Conservation (phyloP, 1,284 basidiomycete species). For the Marasmius sp. region DNA sequence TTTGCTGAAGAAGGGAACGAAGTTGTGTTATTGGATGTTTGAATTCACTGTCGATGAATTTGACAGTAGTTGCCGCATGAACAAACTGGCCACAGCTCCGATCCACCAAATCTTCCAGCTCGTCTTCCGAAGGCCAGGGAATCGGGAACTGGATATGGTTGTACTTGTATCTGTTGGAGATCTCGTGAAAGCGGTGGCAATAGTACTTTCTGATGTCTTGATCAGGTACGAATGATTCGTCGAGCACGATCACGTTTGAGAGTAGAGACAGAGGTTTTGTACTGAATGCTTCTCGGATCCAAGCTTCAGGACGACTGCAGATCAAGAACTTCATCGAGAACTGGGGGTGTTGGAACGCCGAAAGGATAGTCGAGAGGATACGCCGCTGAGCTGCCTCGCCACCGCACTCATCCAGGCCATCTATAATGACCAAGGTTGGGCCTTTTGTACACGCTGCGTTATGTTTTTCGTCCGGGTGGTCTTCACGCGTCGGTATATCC, state of each 20-base stretch:
- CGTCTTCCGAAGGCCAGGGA: conserved; percentile 18
- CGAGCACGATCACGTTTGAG: neutral
- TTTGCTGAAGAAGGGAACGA: conserved; percentile 14
- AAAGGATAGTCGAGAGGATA: neutral
- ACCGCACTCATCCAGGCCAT: neutral
- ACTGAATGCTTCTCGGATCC: conserved; percentile 17
- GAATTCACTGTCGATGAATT: conserved; percentile 21
- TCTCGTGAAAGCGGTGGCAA: neutral
- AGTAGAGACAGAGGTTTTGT: neutral
- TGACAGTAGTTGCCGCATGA: conserved; percentile 25
- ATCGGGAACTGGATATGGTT: neutral
- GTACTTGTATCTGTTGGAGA: neutral
- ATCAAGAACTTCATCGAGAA: conserved; percentile 29
- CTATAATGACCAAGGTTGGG: neutral
- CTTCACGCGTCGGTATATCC: neutral
- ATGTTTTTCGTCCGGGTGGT: neutral
- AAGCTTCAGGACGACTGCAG: conserved; percentile 5
- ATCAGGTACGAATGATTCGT: neutral
- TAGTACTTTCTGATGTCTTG: neutral
- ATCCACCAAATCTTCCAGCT: conserved; percentile 19
- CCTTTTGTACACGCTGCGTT: neutral
- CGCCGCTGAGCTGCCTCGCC: neutral
- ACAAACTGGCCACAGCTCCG: conserved; percentile 23
- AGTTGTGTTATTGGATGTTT: conserved; percentile 22
- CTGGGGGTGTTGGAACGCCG: neutral